Evolutionary conservation across 805 yeast species (phyloP), one percentile per base, ranked within the genome.

Genomic region (Jamesozyma jinghongensis): DNA sequence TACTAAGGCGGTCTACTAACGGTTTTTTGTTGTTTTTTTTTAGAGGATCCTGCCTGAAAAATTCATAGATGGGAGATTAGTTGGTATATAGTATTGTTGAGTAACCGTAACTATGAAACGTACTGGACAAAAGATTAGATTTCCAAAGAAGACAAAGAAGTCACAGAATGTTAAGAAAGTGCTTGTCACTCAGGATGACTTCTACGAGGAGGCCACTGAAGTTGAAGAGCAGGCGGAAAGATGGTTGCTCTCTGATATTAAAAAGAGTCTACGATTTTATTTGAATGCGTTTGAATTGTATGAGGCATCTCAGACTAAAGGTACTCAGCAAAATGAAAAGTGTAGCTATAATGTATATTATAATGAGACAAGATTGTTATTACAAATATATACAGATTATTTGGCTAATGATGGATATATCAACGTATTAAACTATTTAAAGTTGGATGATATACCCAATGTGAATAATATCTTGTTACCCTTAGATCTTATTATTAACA

Each of bases 161-260:
- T 39, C 32, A 12, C 42, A 46, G 32, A 44, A 40, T 14, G 45
- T 46, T 10, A 36, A 36, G 29, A 45, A 42, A 17, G 41, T 38
- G 18, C 39, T 46, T 19, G 43, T 45, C 7, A 53, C 54, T 3
- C 60, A 53, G 37, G 54, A 54, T 22, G 65, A 61, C 40, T 62
- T 45, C 34, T 62, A 61, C 34, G 46, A 42, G n/a, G 61, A 56
- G 35, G 66, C 56, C 2, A 52, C 55, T 3, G 48, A 49, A 6
- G 46, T 40, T 34, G 66, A 62, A 43, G 63, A 59, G 36, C 60
- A 59, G 33, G 66, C 60, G n/a, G 65, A 59, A 32, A 50, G 66
- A 35, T 62, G 65, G 63, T 44, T 53, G 5, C 45, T 53, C 3
- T 59, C 63, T 2, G 66, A 62, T 40, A 45, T 60, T 11, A 54